Base-by-base conservation (phyloP, 768 basidiomycete genomes). In the Calvatia gigantea region DNA sequence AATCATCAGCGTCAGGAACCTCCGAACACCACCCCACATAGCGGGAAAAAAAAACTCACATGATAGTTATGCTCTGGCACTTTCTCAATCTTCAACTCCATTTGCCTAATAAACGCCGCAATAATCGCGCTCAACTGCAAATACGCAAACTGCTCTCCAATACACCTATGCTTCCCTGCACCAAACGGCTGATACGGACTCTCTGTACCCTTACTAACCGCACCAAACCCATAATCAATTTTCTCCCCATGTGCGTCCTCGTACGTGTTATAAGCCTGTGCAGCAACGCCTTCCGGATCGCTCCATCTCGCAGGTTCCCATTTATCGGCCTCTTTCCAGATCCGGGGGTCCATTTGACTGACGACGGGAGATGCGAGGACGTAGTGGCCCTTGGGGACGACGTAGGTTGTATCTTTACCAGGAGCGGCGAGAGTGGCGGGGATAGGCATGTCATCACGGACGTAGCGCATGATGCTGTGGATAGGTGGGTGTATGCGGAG, bases 121-220 rank as follows among this genome's bases (percentile, higher is more conserved):
- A 98, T 75, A 69, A 98, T 79, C 5, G 86, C 85, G 33, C 93
- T 90, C 8, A 98, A 73, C 73, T 99, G 97, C 59, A 98, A 74
- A 71, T 97, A 95, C 23, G 97, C 97, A 66, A 98, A 98, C 75
- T 87, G 89, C 73, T 95, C 94, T 60, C 94, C 92, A 58, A 98
- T 95, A 70, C 92, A 98, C 60, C 95, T 79, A 75, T 98, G 96
- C 64, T 91, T 81, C 27, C 97, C 97, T 49, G 97, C 96, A 59
- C 97, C 97, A 64, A 99, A 99, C 1, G 97, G 97, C 68, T 97
- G 91, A 69, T 98, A 98, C 46, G 92, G 93, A 62, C 88, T 91
- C 55, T 95, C 91, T 5, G 95, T 98, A 47, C 95, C 95, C 74
- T 98, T 98, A 75, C 88, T 91, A 49, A 99, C 90, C 58, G 86